Evolutionary conservation across 2,329 filamentous ascomycete genomes (phyloP), one percentile per base, ranked within the genome.

Genomic region (Nigrospora osmanthi): DNA sequence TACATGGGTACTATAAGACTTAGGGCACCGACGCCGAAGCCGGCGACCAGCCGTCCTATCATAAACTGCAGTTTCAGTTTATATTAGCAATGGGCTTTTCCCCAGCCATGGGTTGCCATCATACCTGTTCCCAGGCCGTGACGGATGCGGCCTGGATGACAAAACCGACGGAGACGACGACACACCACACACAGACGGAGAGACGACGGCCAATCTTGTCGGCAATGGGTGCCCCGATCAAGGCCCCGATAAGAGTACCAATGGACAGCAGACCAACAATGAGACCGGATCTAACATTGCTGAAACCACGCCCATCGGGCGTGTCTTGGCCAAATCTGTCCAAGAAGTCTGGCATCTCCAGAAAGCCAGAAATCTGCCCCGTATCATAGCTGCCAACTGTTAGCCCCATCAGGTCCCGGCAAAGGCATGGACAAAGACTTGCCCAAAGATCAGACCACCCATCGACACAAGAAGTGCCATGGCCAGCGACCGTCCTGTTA

Each of bases 1-100:
- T 85, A 87, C 78, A 87, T 82, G n/a, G 81, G 81, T 0, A 83
- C 80, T 12, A 81, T 63, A 6, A 85, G 74, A 11, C 76, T 81
- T 2, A 86, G 62, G 0, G 75, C 78, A 44, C 84, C 84, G 36
- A 88, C 81, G 13, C 82, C 82, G 2, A 86, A 66, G 42, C 83
- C 84, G 13, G 80, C 77, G 14, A 85, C 70, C 53, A 80, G 76
- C 44, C 84, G 70, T 13, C 83, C 83, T 38, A 82, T 67, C 52
- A 81, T 81, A 47, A 85, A 28, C 23, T 6, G 9, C 9, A 6
- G 23, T 7, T 2, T 10, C 23, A 10, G 23, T 28, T 7, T 10
- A 10, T 28, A 28, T 28, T 28, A 28, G 23, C 23, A 10, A 7
- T 7, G 5, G 23, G 9, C 10, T 7, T 28, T 28, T n/a, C n/a